Percentiles rank a stretch among this genome's conserved stretches.
These are phyloP conservation scores for Centrapalus pauciflorus DNA, from an alignment of 129 eudicot species.

Conservation along the genomic window DNA sequence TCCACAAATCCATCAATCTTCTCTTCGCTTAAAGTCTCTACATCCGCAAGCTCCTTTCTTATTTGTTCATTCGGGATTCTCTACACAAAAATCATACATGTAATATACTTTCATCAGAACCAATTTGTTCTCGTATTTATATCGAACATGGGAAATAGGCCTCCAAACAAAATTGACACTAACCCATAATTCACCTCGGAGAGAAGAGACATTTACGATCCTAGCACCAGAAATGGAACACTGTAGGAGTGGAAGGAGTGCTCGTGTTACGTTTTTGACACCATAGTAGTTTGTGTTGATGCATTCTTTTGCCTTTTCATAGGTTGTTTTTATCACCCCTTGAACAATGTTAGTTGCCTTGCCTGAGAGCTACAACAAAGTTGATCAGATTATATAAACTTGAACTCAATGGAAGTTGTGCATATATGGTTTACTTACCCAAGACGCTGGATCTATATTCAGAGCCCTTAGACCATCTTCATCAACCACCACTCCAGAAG, in stretches of 20 bases:
- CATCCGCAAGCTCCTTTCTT: conserved; percentile 57
- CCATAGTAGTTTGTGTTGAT: conserved; percentile 75
- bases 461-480: conserved; percentile 63
- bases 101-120: background rate
- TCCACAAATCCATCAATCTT: conserved; percentile 56
- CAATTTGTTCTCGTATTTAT: background rate
- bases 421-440: conserved; percentile 39
- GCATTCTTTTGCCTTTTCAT: conserved; percentile 58
- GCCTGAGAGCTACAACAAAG: conserved; percentile 53
- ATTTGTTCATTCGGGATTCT: conserved; percentile 62
- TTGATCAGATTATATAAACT: background rate
- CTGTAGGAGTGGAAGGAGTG: conserved; percentile 74
- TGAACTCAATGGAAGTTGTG: background rate
- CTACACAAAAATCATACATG: conserved; percentile 29
- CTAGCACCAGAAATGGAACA: conserved; percentile 61
- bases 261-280: conserved; percentile 61
- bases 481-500: conserved; percentile 71
- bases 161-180: background rate
- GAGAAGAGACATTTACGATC: conserved; percentile 75
- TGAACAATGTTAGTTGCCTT: conserved; percentile 49
- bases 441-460: conserved; percentile 56
- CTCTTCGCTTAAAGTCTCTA: conserved; percentile 60
- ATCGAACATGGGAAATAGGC: background rate
- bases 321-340: conserved; percentile 59
- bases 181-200: conserved; percentile 59